A percentile compares a stretch with the other conserved stretches of the same genome.
Conservation (phyloP, 441 rosid genomes). For the Gossypium schwendimanii region DNA sequence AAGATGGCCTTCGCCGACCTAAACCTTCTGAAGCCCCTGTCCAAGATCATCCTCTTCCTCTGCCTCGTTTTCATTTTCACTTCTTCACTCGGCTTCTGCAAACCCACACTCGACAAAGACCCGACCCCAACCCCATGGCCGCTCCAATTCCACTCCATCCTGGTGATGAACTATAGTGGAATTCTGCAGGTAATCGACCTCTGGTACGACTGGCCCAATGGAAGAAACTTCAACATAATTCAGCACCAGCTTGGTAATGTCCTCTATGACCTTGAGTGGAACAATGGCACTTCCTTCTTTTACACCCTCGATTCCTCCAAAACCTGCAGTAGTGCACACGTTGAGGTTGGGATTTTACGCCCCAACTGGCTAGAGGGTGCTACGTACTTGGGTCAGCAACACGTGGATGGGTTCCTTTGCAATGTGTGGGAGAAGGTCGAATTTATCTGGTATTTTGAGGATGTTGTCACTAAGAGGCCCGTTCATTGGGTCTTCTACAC, state of each 20-base stretch:
- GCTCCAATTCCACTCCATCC: constrained; percentile 59
- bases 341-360: constrained; percentile 59
- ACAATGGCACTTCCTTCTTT: constrained; percentile 67
- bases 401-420: constrained; percentile 60
- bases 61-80: not conserved
- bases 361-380: constrained; percentile 85
- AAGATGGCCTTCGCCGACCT: not conserved
- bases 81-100: constrained; percentile 1
- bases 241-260: constrained; percentile 61
- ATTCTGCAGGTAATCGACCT: constrained; percentile 57
- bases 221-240: constrained; percentile 75
- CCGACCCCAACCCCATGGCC: constrained; percentile 68
- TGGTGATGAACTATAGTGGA: constrained; percentile 62
- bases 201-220: constrained; percentile 85
- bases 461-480: constrained; percentile 60
- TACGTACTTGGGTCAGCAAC: constrained; percentile 51
- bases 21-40: not conserved
- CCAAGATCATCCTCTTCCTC: not conserved
- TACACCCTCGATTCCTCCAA: constrained; percentile 42
- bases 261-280: constrained; percentile 74
- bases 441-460: constrained; percentile 70
- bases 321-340: constrained; percentile 40
- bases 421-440: constrained; percentile 79
- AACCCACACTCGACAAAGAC: constrained; percentile 28
- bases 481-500: constrained; percentile 81